A percentile compares a stretch with the other conserved stretches of the same genome.
phyloP scores from a whole-genome alignment of 805 yeast genomes.

The Geotrichum ghanense region DNA sequence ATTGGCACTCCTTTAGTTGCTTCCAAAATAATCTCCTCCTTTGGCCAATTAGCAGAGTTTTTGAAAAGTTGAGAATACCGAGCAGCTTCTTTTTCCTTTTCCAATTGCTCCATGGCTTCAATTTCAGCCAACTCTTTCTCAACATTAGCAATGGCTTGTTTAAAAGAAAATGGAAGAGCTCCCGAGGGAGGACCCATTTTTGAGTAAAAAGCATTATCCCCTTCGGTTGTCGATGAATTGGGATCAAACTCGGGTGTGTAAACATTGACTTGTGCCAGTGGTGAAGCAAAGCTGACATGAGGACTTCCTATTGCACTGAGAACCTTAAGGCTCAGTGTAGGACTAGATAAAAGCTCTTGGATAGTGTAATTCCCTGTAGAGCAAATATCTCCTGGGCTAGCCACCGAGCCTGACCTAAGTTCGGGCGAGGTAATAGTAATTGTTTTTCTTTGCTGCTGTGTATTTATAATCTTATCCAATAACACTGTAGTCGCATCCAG shows the following conservation, averaged over 20 bases:
- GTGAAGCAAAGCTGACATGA: neutral
- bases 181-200: neutral
- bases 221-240: neutral
- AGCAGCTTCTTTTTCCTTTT: neutral
- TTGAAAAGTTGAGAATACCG: neutral
- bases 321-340: neutral
- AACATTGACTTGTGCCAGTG: neutral
- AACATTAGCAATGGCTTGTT: constrained; percentile 1
- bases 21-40: neutral
- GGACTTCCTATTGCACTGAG: neutral
- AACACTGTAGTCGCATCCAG: neutral
- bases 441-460: neutral
- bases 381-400: neutral
- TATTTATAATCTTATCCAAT: neutral
- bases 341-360: neutral
- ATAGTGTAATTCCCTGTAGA: neutral
- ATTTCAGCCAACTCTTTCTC: constrained; percentile 1
- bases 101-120: neutral
- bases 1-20: neutral
- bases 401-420: neutral
- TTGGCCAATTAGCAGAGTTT: neutral
- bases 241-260: neutral
- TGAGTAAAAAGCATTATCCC: neutral
- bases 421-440: neutral
- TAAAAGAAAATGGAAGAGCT: neutral